A percentile compares a stretch with the other conserved stretches of the same genome.
These are phyloP conservation scores for Stentor coeruleus DNA, from an alignment of 73 alveolate genomes.

Conservation along the genomic window DNA sequence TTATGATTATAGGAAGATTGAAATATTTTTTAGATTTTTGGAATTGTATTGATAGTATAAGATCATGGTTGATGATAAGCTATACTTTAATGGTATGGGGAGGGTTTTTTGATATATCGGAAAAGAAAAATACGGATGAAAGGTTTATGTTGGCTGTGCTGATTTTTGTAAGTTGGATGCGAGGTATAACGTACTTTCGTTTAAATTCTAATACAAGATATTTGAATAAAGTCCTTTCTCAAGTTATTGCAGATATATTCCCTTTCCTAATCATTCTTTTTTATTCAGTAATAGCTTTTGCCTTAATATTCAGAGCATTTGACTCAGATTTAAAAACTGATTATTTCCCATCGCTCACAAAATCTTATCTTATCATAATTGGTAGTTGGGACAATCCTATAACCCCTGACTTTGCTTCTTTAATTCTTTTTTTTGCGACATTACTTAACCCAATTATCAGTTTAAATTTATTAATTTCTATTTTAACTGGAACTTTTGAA, in stretches of 20 bases:
- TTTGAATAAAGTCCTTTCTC: background rate
- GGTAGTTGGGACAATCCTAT: background rate
- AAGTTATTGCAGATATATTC: background rate
- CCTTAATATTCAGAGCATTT: background rate
- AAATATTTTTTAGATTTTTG: background rate
- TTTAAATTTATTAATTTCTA: background rate
- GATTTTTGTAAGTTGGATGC: background rate
- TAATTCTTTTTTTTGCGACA: background rate
- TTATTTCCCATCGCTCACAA: background rate
- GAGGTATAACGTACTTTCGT: conserved; percentile 5
- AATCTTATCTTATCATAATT: background rate
- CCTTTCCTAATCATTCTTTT: background rate
- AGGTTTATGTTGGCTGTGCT: background rate
- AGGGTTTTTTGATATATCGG: background rate
- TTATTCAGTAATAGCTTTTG: conserved; percentile 1
- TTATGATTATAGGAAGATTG: background rate
- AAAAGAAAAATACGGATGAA: background rate
- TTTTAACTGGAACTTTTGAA: background rate
- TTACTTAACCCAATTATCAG: conserved; percentile 2
- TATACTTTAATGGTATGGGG: background rate
- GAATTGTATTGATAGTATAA: background rate
- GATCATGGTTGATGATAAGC: background rate
- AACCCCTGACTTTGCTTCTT: background rate
- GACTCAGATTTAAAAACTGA: background rate
- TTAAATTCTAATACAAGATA: background rate